Base-by-base conservation (phyloP, 345 rosid species). In the Tarenaya hassleriana region DNA sequence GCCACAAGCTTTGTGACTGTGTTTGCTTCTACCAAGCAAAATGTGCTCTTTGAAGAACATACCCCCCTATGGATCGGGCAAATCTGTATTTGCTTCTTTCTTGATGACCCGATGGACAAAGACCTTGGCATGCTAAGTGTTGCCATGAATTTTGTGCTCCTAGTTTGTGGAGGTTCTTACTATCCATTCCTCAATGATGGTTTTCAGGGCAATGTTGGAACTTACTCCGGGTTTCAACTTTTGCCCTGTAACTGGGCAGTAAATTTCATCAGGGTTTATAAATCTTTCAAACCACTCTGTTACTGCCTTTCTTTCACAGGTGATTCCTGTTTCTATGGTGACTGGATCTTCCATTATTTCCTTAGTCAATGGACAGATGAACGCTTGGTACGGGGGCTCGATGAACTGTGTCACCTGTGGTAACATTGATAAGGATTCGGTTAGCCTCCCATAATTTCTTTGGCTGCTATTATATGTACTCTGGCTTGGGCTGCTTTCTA, bases 311-410 rank as follows among this genome's bases (percentile, higher is more conserved):
- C 83, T 75, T 47, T 90, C 97, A 62, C 68, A 90, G 10, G 97
- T 90, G 32, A 77, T 73, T 63, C 94, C 95, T 41, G 75, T 86
- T 61, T 84, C 79, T 31, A 75, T 41, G 56, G 86, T 83, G 32
- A 90, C 95, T 12, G 97, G 97, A 72, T 90, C 95, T 16, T 77
- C 82, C 97, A 90, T 90, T 44, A 86, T 41, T 42, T 80, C 74
- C 74, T 77, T 82, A 24, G 91, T 81, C 69, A 90, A 52, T 12
- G 95, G 94, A 64, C 97, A 90, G 76, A 62, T 78, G 79, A 90
- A 90, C 34, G 83, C 57, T 41, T 75, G 77, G 55, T 90, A 90
- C 15, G 78, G 73, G 39, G 97, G 94, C 63, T 90, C 95, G 16
- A 75, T 65, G 47, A 69, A 63, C 55, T 76, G 77, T 68, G 78